Evolutionary conservation across 345 rosid genomes (phyloP), one percentile per base, ranked within the genome.

Genomic region (Gossypium bickii): DNA sequence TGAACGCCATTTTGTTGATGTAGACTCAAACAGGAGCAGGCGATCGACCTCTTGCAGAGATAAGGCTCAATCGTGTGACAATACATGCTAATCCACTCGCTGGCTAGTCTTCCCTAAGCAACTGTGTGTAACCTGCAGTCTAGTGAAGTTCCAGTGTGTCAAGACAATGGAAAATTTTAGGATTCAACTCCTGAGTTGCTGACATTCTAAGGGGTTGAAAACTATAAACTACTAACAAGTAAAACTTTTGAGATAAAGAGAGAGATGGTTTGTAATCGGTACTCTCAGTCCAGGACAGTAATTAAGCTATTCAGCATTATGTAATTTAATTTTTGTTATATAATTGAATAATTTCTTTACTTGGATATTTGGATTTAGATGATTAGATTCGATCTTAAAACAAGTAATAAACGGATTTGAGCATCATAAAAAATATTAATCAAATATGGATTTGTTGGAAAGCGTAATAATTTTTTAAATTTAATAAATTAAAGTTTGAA

Each of bases 51-150:
- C 98, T 91, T 61, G 99, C 99, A 3, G 99, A 95, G 87, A 91
- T 95, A 74, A 86, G 99, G 82, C 77, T 95, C 75, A 95, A 95
- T 82, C 97, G 98, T 10, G 90, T 95, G 70, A 93, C 99, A 0
- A 86, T 90, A 79, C 99, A 95, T 70, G 99, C 99, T 61, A 95
- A 95, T 78, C 99, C 99, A 27, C 98, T 93, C 24, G 97, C 99
- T 75, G 98, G 87, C 72, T 95, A 86, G 82, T 17, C 61, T 20
- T 63, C 8, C 52, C 24, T 29, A 38, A 20, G 62, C 72, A 16
- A 2, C 22, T 53, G 75, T 24, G 16, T 48, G 61, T 34, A 70
- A 27, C 49, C 58, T 45, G 61, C 57, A 20, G 38, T 53, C 45
- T 7, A 18, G 16, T 13, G 20, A 34, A 68, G 58, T 51, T 6